Conservation (phyloP, 2,329 filamentous ascomycete species). For the Juglanconis oblonga region DNA sequence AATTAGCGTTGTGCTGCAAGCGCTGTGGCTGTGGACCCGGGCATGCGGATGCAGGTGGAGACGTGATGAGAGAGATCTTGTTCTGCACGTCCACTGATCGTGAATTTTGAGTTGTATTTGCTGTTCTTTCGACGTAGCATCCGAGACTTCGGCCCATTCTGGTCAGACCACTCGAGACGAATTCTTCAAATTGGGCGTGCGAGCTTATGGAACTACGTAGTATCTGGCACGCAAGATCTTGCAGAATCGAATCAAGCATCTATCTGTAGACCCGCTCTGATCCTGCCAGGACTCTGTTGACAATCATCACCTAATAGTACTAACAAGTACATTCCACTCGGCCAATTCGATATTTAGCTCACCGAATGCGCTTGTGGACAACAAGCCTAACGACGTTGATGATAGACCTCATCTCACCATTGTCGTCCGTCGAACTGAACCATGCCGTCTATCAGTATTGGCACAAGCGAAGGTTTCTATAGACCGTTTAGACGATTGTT, state of each 20-base stretch:
- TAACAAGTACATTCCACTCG: neutral
- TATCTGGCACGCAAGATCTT: neutral
- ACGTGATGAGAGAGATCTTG: constrained; percentile 8
- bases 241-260: neutral
- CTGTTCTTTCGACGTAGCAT: neutral
- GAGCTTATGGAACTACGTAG: neutral
- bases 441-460: no score
- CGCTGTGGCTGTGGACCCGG: constrained; percentile 5
- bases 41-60: neutral
- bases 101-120: neutral
- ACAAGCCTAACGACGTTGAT: no score
- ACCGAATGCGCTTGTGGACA: no score
- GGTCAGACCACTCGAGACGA: neutral
- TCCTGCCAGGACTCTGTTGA: neutral
- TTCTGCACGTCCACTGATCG: constrained; percentile 4
- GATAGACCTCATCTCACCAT: no score
- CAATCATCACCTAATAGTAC: neutral
- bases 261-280: neutral
- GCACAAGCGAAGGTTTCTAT: no score
- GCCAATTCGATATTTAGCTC: no score
- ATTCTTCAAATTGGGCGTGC: neutral
- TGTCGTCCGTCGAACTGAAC: no score
- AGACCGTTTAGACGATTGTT: neutral
- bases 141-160: neutral
- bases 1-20: constrained; percentile 18